Percentiles rank a stretch among this genome's conserved stretches.
Evolutionary conservation across 2,329 filamentous ascomycete species (phyloP).

Genomic region (Aureobasidium sp.): DNA sequence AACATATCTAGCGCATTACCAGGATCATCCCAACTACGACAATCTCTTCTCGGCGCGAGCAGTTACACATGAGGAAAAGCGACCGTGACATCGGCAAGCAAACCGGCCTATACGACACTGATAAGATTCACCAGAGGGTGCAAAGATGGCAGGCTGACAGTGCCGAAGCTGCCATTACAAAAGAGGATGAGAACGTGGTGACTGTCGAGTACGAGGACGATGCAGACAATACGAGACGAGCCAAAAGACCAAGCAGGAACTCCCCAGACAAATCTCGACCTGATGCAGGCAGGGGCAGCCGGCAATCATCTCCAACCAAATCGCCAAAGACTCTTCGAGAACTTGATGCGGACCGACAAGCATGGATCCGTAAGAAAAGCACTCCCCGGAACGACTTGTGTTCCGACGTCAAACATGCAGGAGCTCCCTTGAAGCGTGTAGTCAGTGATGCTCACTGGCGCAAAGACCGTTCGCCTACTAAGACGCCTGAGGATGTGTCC

Average conservation of each 20-base stretch:
- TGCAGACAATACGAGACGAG: constrained; percentile 13
- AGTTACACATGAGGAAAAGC: not conserved
- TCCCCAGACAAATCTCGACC: not conserved
- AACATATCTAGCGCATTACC: not conserved
- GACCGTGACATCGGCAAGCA: constrained; percentile 11
- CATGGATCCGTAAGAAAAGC: constrained; percentile 29
- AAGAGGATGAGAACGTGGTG: constrained; percentile 45
- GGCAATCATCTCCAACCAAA: constrained; percentile 1
- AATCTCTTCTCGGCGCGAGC: not conserved
- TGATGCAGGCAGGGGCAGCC: not conserved
- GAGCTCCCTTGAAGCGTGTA: constrained; percentile 79
- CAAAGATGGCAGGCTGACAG: constrained; percentile 77
- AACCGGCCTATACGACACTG: constrained; percentile 1
- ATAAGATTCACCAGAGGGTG: constrained; percentile 63
- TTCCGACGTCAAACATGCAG: constrained; percentile 41
- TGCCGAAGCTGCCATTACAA: constrained; percentile 50
- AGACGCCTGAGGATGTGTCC: constrained; percentile 11
- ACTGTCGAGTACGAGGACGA: constrained; percentile 48
- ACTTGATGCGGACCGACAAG: constrained; percentile 26
- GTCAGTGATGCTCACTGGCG: constrained; percentile 87
- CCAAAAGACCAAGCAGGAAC: constrained; percentile 9
- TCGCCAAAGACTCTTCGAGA: not conserved
- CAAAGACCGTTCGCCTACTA: constrained; percentile 23
- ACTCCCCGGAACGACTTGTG: constrained; percentile 33
- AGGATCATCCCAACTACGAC: not conserved